Percentiles rank a stretch among this genome's conserved stretches.
Conservation (phyloP, 2,329 filamentous ascomycete genomes). For the Claviceps quebecensis region DNA sequence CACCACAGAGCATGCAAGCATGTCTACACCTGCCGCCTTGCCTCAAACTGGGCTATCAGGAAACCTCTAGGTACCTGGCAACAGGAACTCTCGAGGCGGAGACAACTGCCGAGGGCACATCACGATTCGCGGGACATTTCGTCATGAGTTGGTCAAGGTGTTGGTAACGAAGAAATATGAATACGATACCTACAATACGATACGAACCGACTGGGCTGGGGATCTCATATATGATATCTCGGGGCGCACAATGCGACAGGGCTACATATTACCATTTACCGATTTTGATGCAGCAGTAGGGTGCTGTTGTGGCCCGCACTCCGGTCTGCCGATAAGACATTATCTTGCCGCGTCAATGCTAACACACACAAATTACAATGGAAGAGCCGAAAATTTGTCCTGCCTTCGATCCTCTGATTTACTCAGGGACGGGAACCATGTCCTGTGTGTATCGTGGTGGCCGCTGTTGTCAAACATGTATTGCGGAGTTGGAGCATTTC, state of each 20-base stretch:
- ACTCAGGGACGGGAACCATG: not conserved
- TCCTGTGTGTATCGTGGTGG: not conserved
- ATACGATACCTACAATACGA: not conserved
- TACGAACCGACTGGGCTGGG: not conserved
- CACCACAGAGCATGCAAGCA: too few species aligned
- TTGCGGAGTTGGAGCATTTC: not conserved
- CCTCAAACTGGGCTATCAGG: too few species aligned
- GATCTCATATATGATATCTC: not conserved
- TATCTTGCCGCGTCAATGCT: too few species aligned
- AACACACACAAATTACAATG: not conserved
- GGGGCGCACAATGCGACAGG: not conserved
- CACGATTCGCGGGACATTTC: not conserved
- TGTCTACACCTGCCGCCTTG: too few species aligned
- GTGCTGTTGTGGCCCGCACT: slow-evolving; percentile 1
- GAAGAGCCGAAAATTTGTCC: too few species aligned
- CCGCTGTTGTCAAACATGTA: not conserved
- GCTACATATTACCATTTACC: not conserved
- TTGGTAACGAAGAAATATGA: not conserved
- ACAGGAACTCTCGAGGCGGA: too few species aligned
- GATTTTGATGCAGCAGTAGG: not conserved
- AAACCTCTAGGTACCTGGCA: too few species aligned
- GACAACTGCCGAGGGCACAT: too few species aligned
- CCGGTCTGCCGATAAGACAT: not conserved
- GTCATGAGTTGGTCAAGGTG: not conserved
- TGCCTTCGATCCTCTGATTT: too few species aligned